Conservation (phyloP, 202 grass and related monocot genomes). For the Elaeis oleifera region DNA sequence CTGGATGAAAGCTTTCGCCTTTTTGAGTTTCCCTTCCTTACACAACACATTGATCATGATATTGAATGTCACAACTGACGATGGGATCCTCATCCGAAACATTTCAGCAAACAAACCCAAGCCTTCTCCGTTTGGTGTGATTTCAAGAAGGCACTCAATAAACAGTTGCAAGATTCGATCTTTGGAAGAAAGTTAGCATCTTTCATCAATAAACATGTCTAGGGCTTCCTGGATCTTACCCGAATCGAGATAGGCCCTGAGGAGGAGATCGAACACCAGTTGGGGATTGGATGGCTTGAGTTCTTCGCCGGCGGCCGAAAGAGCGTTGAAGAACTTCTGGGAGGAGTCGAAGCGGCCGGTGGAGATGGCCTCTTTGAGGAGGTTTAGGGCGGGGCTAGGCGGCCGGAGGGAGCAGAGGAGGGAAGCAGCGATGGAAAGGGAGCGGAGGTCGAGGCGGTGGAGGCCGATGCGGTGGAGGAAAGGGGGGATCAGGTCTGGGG, state of each 20-base stretch:
- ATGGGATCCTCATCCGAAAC: constrained; percentile 63
- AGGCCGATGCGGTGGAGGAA: constrained; percentile 9
- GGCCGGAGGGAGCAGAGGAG: constrained; percentile 15
- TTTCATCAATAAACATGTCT: constrained; percentile 50
- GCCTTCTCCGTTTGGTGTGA: constrained; percentile 31
- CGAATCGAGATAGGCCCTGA: constrained; percentile 42
- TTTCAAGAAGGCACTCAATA: constrained; percentile 48
- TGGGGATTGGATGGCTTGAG: constrained; percentile 24
- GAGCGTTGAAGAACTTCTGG: constrained; percentile 3
- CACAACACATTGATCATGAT: constrained; percentile 88
- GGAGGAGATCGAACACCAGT: constrained; percentile 44
- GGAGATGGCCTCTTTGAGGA: constrained; percentile 34
- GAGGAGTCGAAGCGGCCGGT: constrained; percentile 5
- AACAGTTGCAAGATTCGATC: constrained; percentile 47
- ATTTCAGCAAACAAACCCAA: constrained; percentile 83
- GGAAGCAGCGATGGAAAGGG: constrained; percentile 1
- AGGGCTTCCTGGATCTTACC: constrained; percentile 41
- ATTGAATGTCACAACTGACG: constrained; percentile 57
- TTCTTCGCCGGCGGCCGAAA: constrained; percentile 3
- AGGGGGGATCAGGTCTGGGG: neutral
- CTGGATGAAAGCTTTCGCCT: constrained; percentile 51
- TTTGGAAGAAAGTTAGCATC: constrained; percentile 36
- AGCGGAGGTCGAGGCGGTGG: constrained; percentile 8
- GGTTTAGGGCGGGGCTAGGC: constrained; percentile 22
- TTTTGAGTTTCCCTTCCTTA: constrained; percentile 46